Base-by-base conservation (phyloP, 371 early-diverging fungal species). In the Dichotomocladium elegans region DNA sequence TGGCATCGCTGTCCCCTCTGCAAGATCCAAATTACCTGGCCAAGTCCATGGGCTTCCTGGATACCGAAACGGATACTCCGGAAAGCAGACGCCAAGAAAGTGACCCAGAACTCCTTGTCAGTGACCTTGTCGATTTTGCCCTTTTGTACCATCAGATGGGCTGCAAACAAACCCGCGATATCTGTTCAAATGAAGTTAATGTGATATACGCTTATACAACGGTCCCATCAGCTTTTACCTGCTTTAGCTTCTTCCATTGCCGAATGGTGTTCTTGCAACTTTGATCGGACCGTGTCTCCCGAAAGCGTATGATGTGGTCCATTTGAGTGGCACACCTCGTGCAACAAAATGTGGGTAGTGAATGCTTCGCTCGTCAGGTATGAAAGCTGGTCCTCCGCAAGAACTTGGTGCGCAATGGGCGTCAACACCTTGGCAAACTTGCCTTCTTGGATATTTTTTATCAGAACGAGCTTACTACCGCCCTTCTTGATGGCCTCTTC, bases 231-330 rank as follows among this genome's bases (percentile, higher is more conserved):
- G n/a, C n/a, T n/a, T n/a, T 10, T 71, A 80, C 80, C 85, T 25
- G 91, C 91, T 67, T 91, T 91, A 26, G 91, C 89, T 60, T 91
- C 91, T 60, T 91, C 91, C 53, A 91, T 76, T 4, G 88, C 80
- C 51, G 87, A 84, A 55, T 90, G 85, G 51, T 79, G 68, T 55
- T 91, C 91, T 57, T 87, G 81, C 25, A 91, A 62, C 6, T 76
- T 78, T 29, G 84, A 75, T 22, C 90, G 86, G 30, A 91, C 88
- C 11, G 89, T 86, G 35, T 76, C 77, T 7, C 74, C 76, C 1
- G 66, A 60, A 8, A 82, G 68, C 27, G 82, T 79, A 27, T 80
- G 77, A 45, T 89, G 90, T 7, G 90, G 90, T 0, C 91, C 91
- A 47, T 87, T 83, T 10, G 87, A 87, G 43, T 91, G 91, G 5